Conservation (phyloP, 2,329 filamentous ascomycete genomes). For the Biscogniauxia marginata region DNA sequence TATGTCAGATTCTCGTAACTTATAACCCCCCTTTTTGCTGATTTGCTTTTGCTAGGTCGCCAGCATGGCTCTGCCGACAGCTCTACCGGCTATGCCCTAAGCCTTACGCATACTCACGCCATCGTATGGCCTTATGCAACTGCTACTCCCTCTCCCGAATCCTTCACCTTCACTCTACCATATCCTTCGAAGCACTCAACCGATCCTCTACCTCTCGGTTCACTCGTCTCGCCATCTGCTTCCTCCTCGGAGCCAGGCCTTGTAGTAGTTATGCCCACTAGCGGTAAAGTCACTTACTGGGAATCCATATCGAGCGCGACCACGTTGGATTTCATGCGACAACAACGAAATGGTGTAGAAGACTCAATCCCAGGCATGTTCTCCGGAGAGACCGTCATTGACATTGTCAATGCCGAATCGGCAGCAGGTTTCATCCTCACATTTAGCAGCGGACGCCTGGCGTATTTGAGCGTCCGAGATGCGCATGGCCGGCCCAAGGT, state of each 20-base stretch:
- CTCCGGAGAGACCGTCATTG: conserved; percentile 73
- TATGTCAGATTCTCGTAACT: conserved; percentile 41
- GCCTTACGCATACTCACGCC: conserved; percentile 77
- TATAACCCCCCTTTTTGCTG: conserved; percentile 17
- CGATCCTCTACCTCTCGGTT: conserved; percentile 77
- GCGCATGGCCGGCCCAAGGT: conserved; percentile 82
- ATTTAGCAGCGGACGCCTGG: conserved; percentile 81
- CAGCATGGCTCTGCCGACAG: conserved; percentile 67
- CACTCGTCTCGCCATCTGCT: conserved; percentile 76
- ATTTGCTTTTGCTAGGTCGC: conserved; percentile 44
- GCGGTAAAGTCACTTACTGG: conserved; percentile 89
- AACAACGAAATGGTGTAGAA: conserved; percentile 78
- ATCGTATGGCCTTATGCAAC: conserved; percentile 86
- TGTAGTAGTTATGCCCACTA: conserved; percentile 79
- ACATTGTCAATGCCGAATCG: conserved; percentile 78
- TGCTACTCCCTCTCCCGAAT: conserved; percentile 67
- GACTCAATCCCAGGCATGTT: conserved; percentile 71
- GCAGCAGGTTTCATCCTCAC: conserved; percentile 82
- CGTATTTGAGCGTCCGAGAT: conserved; percentile 83
- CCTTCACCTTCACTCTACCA: conserved; percentile 77
- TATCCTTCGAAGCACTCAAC: conserved; percentile 64
- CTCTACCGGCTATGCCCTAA: conserved; percentile 71
- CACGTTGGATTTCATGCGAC: conserved; percentile 77
- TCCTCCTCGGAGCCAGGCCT: conserved; percentile 80
- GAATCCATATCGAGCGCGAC: conserved; percentile 90